Conservation (phyloP, 305 asterid genomes). For the Stenogyne calaminthoides region DNA sequence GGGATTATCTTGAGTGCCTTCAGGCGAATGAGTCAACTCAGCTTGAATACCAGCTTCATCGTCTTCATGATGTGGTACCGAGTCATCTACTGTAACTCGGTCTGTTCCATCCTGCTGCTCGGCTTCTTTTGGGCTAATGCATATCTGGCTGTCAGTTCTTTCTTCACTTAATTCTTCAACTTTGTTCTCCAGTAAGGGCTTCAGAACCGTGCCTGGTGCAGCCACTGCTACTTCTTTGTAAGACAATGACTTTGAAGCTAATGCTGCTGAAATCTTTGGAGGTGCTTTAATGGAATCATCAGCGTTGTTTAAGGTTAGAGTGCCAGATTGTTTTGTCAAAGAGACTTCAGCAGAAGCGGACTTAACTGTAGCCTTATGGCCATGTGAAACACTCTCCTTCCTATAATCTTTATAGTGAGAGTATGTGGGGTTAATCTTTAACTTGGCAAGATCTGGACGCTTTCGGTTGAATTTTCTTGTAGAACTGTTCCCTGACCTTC, state of each 20-base stretch:
- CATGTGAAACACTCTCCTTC: slow-evolving; percentile 64
- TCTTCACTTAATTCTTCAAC: slow-evolving; percentile 75
- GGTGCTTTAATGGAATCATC: slow-evolving; percentile 57
- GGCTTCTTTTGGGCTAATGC: slow-evolving; percentile 64
- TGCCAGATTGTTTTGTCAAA: slow-evolving; percentile 49
- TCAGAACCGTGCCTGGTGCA: slow-evolving; percentile 97
- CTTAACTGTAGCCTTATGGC: slow-evolving; percentile 55
- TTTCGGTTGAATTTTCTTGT: slow-evolving; percentile 63
- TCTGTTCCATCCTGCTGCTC: slow-evolving; percentile 52
- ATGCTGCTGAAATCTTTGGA: slow-evolving; percentile 52
- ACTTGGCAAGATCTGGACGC: slow-evolving; percentile 75
- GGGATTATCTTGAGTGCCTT: slow-evolving; percentile 52
- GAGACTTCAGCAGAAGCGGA: slow-evolving; percentile 50
- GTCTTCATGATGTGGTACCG: slow-evolving; percentile 47
- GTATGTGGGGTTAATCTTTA: slow-evolving; percentile 55
- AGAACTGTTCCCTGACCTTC: slow-evolving; percentile 65
- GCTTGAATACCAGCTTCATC: slow-evolving; percentile 49
- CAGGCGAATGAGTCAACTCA: slow-evolving; percentile 44
- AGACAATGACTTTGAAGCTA: slow-evolving; percentile 86
- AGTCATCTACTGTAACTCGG: slow-evolving; percentile 45
- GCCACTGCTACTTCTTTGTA: slow-evolving; percentile 98
- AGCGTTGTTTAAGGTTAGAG: slow-evolving; percentile 34
- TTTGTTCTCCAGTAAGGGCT: slow-evolving; percentile 84
- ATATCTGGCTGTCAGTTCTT: slow-evolving; percentile 58
- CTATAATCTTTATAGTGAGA: slow-evolving; percentile 55